These are phyloP conservation scores for Wilhelminamyces savonicus DNA, from an alignment of 805 yeast species.

Conservation along the genomic window DNA sequence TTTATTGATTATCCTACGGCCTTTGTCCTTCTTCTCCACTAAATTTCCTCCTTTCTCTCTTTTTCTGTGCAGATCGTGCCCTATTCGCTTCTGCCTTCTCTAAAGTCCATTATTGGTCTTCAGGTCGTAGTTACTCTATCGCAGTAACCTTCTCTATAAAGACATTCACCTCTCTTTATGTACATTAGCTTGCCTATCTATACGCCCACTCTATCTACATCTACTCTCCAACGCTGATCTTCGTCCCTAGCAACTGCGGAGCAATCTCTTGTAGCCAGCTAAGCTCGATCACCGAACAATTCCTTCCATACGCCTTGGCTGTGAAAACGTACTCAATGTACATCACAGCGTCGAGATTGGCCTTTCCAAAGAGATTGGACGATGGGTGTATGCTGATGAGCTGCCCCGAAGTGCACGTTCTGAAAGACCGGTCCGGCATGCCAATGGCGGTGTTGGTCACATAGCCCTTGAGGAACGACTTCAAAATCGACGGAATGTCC, in stretches of 20 bases:
- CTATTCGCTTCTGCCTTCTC: too few species aligned
- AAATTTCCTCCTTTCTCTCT: too few species aligned
- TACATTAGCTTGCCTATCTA: too few species aligned
- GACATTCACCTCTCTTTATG: too few species aligned
- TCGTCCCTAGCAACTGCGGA: slow-evolving; percentile 59
- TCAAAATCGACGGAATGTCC: slow-evolving; percentile 55
- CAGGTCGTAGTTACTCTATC: too few species aligned
- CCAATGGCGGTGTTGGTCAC: slow-evolving; percentile 90
- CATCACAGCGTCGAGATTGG: slow-evolving; percentile 78
- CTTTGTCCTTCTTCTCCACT: too few species aligned
- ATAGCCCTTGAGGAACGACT: slow-evolving; percentile 78
- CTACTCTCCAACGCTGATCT: too few species aligned
- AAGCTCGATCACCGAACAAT: slow-evolving; percentile 73
- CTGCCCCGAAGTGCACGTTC: slow-evolving; percentile 82
- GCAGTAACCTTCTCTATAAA: too few species aligned
- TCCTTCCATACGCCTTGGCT: slow-evolving; percentile 86
- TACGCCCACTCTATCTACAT: too few species aligned
- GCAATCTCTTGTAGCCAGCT: slow-evolving; percentile 84
- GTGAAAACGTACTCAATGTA: slow-evolving; percentile 93
- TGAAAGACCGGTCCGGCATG: slow-evolving; percentile 87
- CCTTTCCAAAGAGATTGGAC: slow-evolving; percentile 73
- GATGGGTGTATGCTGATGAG: slow-evolving; percentile 87
- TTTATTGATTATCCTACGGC: too few species aligned
- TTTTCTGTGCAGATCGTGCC: too few species aligned
- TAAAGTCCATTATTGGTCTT: too few species aligned